Evolutionary conservation across 2,329 filamentous ascomycete genomes (phyloP).

Genomic region (Fusarium circinatum): DNA sequence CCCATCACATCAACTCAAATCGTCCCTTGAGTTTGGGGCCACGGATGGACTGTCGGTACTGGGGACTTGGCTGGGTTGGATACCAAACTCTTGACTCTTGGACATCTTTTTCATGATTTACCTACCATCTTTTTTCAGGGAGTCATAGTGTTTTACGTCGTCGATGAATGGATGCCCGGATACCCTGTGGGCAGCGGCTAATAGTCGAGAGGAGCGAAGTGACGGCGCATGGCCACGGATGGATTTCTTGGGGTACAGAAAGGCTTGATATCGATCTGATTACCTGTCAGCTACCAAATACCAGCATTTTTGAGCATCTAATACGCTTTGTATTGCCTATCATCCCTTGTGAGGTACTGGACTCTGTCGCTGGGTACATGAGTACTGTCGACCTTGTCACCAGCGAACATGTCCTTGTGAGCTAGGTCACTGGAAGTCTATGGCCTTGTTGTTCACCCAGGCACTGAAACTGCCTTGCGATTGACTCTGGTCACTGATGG

Average conservation of each 20-base stretch:
- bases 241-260: conserved; percentile 32
- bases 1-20: conserved; percentile 13
- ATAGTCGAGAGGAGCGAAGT: conserved; percentile 36
- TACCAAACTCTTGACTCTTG: conserved; percentile 34
- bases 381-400: neutral
- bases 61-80: conserved; percentile 29
- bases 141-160: conserved; percentile 35
- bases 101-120: conserved; percentile 27
- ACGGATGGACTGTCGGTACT: conserved; percentile 25
- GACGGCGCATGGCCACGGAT: conserved; percentile 24
- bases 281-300: conserved; percentile 30
- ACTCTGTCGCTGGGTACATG: neutral
- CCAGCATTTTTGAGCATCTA: neutral
- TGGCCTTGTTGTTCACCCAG: neutral
- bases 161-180: conserved; percentile 44
- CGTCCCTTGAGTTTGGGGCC: conserved; percentile 26
- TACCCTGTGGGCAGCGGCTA: conserved; percentile 44
- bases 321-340: neutral
- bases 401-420: neutral
- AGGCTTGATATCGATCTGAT: conserved; percentile 25
- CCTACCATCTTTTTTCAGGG: conserved; percentile 35
- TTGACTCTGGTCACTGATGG: neutral
- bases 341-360: neutral
- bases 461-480: neutral
- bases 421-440: conserved; percentile 1